Evolutionary conservation across 164 flowering plant genomes (phyloP).

Genomic region (Vitis rotundifolia): DNA sequence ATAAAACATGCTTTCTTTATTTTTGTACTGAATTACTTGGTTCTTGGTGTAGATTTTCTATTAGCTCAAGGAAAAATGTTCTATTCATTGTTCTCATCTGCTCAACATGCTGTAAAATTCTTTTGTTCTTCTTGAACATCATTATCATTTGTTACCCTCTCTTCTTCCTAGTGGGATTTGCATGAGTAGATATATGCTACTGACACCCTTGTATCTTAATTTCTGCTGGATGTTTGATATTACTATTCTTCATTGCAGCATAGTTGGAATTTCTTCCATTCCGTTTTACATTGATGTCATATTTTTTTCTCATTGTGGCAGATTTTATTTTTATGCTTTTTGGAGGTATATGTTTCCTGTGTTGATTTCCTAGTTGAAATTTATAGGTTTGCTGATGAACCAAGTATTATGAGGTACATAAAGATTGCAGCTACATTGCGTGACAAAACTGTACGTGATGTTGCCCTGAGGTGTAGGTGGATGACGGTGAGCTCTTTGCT

Average conservation of each 20-base stretch:
- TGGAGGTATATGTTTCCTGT: background rate
- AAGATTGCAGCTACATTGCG: slow-evolving; percentile 80
- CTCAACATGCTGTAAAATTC: background rate
- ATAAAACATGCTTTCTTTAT: background rate
- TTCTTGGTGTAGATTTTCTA: background rate
- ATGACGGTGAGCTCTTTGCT: slow-evolving; percentile 63
- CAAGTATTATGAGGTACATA: slow-evolving; percentile 77
- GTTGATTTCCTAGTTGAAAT: slow-evolving; percentile 6
- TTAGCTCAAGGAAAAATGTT: background rate
- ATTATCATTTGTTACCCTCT: background rate
- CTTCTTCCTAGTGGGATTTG: background rate
- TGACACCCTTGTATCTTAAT: background rate
- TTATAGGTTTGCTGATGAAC: slow-evolving; percentile 67
- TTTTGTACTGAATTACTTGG: background rate
- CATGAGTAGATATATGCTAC: background rate
- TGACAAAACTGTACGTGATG: slow-evolving; percentile 95
- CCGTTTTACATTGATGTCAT: background rate
- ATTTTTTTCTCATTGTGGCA: background rate
- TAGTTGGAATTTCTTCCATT: background rate
- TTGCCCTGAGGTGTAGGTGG: slow-evolving; percentile 96
- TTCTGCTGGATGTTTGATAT: background rate
- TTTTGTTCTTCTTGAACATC: background rate
- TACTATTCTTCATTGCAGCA: background rate
- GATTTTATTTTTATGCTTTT: background rate
- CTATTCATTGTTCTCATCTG: background rate